Conservation (phyloP, 2,329 filamentous ascomycete species). For the Incumbomyces delicatus region DNA sequence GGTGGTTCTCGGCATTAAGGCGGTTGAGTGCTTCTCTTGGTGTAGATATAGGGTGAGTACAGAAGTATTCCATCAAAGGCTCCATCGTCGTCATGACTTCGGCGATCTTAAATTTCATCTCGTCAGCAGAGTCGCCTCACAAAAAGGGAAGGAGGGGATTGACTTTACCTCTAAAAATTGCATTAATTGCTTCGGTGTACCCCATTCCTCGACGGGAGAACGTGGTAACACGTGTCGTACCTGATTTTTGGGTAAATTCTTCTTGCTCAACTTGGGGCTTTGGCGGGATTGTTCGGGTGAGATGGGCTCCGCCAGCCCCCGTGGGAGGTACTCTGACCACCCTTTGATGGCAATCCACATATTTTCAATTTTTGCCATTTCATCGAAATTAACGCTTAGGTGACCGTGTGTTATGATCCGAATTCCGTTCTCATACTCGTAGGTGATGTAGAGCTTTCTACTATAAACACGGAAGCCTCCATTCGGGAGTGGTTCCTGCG, state of each 20-base stretch:
- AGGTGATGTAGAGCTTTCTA: conserved; percentile 67
- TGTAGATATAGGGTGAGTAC: conserved; percentile 42
- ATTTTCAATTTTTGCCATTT: conserved; percentile 68
- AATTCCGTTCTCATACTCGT: conserved; percentile 76
- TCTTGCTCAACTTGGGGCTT: conserved; percentile 51
- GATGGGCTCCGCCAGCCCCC: conserved; percentile 43
- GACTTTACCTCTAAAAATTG: conserved; percentile 51
- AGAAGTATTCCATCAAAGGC: conserved; percentile 48
- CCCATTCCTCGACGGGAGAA: conserved; percentile 36
- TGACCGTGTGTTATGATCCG: conserved; percentile 74
- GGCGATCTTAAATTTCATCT: conserved; percentile 40
- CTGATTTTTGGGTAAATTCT: conserved; percentile 31
- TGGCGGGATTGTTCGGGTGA: conserved; percentile 42
- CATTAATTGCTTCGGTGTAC: conserved; percentile 48
- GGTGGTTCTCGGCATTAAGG: conserved; percentile 37
- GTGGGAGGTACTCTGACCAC: conserved; percentile 76
- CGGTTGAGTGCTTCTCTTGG: conserved; percentile 47
- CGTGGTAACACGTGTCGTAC: conserved; percentile 31
- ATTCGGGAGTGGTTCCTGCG: conserved; percentile 47
- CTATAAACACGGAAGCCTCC: conserved; percentile 68
- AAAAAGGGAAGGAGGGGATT: no score
- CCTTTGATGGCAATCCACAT: conserved; percentile 69
- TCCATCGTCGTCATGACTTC: conserved; percentile 58
- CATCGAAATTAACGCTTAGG: conserved; percentile 69
- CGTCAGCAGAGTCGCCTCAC: conserved; percentile 7